phyloP scores from a whole-genome alignment of 371 early-diverging fungal species.

The Mucor sp. region DNA sequence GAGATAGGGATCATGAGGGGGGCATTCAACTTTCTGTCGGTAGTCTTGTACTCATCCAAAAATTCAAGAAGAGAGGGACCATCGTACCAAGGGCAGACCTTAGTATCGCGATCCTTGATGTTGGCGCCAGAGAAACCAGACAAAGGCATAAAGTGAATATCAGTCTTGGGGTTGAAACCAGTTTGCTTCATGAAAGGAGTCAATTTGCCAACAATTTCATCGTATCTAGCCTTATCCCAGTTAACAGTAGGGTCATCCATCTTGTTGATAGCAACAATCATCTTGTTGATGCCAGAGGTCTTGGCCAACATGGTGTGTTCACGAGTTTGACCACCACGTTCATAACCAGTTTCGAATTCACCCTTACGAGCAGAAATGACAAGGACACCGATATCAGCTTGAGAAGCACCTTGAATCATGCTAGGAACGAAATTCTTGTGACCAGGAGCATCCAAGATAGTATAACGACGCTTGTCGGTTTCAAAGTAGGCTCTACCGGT shows the following conservation, averaged over 20 bases:
- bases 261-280: constrained; percentile 96
- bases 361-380: constrained; percentile 98
- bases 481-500: constrained; percentile 98
- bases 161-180: constrained; percentile 90
- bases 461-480: constrained; percentile 92
- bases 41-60: constrained; percentile 79
- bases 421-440: constrained; percentile 99
- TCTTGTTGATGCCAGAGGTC: constrained; percentile 92
- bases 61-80: constrained; percentile 94
- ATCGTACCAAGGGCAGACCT: constrained; percentile 77
- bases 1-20: constrained; percentile 94
- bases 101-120: constrained; percentile 78
- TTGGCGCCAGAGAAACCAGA: constrained; percentile 97
- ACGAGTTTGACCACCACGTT: constrained; percentile 99
- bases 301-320: constrained; percentile 98
- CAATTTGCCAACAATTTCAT: constrained; percentile 84
- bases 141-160: constrained; percentile 88
- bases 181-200: constrained; percentile 90
- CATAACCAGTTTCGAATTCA: constrained; percentile 99
- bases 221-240: constrained; percentile 92
- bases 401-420: constrained; percentile 98
- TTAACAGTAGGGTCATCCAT: constrained; percentile 98
- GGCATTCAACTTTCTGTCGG: constrained; percentile 83
- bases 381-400: constrained; percentile 97
- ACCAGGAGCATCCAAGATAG: constrained; percentile 98